A percentile compares a stretch with the other conserved stretches of the same genome.
phyloP scores from a whole-genome alignment of 768 basidiomycete species.

The Lentinula edodes region DNA sequence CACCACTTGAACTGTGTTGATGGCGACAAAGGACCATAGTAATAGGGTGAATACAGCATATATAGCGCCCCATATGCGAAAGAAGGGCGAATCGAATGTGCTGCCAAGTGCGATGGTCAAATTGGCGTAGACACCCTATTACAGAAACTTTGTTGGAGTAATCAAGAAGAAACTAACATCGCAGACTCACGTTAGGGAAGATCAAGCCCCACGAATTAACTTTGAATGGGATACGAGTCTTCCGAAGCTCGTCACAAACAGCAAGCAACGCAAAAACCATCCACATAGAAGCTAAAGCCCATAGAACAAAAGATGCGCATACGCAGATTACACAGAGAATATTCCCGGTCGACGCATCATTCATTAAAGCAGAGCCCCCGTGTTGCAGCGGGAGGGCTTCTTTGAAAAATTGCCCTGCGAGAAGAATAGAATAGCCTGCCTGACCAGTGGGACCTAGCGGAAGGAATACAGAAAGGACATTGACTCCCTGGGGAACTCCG shows the following conservation, averaged over 20 bases:
- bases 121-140: conserved; percentile 62
- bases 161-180: not conserved
- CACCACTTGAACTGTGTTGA: conserved; percentile 31
- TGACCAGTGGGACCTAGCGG: conserved; percentile 73
- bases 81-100: conserved; percentile 46
- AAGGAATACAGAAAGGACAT: conserved; percentile 60
- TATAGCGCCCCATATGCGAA: conserved; percentile 53
- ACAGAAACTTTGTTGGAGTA: not conserved
- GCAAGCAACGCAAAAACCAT: conserved; percentile 50
- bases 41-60: conserved; percentile 46
- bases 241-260: conserved; percentile 35
- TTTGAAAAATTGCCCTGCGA: conserved; percentile 48
- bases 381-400: conserved; percentile 25
- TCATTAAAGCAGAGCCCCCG: conserved; percentile 30
- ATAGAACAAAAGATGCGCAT: conserved; percentile 46
- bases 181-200: conserved; percentile 56
- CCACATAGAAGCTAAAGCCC: conserved; percentile 64
- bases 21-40: conserved; percentile 46
- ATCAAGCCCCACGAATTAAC: conserved; percentile 64
- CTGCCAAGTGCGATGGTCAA: conserved; percentile 48
- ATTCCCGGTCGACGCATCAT: conserved; percentile 25
- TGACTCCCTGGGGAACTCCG: conserved; percentile 43
- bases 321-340: conserved; percentile 41
- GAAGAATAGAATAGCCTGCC: conserved; percentile 49
- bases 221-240: conserved; percentile 41